Conservation (phyloP, 305 asterid genomes). For the Plantago rigida region DNA sequence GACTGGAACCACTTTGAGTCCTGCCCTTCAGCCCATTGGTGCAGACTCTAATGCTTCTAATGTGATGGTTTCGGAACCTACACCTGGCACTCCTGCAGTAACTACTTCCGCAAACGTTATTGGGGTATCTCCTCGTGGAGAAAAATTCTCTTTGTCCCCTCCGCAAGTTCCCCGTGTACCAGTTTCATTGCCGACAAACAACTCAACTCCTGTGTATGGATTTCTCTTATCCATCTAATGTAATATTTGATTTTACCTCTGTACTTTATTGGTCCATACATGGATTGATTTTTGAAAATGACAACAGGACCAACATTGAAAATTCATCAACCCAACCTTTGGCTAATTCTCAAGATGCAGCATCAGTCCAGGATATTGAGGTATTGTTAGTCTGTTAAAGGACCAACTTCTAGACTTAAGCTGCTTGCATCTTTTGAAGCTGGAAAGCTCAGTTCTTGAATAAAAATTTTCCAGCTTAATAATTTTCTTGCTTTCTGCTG, state of each 20-base stretch:
- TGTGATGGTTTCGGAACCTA: slow-evolving; percentile 35
- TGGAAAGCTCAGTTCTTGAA: background rate
- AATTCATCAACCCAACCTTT: slow-evolving; percentile 38
- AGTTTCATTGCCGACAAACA: slow-evolving; percentile 29
- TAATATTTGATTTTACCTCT: slow-evolving; percentile 1
- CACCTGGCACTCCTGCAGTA: slow-evolving; percentile 38
- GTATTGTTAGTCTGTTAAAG: slow-evolving; percentile 30
- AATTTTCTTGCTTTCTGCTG: background rate
- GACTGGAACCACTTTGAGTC: slow-evolving; percentile 46
- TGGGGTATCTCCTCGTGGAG: slow-evolving; percentile 40
- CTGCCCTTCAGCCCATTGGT: slow-evolving; percentile 48
- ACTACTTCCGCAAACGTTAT: slow-evolving; percentile 32
- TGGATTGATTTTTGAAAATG: slow-evolving; percentile 23
- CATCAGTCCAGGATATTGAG: slow-evolving; percentile 66
- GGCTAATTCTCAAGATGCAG: slow-evolving; percentile 43
- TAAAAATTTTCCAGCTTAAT: background rate
- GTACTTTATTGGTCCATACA: background rate
- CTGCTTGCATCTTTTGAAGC: slow-evolving; percentile 16
- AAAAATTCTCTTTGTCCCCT: slow-evolving; percentile 41
- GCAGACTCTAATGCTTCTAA: slow-evolving; percentile 43
- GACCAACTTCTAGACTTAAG: background rate
- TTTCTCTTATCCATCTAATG: slow-evolving; percentile 14
- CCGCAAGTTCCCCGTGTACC: slow-evolving; percentile 40
- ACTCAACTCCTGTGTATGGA: slow-evolving; percentile 35
- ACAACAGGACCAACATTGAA: slow-evolving; percentile 41